phyloP scores from a whole-genome alignment of 108 stramenopile genomes.

The Cyclostephanos tholiformis region DNA sequence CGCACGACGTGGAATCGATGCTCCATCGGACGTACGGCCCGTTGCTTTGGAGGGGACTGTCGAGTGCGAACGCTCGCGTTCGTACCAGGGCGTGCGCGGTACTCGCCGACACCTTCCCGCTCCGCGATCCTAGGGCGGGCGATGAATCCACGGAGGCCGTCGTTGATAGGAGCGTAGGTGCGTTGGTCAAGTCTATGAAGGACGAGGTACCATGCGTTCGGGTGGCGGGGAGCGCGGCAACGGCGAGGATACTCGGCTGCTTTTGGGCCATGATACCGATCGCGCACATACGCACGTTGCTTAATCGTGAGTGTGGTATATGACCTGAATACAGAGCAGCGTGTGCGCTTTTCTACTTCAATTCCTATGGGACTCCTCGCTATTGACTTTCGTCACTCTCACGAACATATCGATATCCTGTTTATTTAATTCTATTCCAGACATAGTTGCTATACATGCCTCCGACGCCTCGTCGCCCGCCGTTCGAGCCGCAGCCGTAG shows the following conservation, averaged over 20 bases:
- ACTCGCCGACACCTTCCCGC: conserved; percentile 90
- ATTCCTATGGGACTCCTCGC: neutral
- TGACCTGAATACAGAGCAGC: neutral
- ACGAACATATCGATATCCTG: conserved; percentile 3
- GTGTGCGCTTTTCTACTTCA: no score
- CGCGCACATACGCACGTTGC: conserved; percentile 70
- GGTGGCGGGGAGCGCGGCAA: conserved; percentile 80
- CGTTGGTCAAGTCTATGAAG: conserved; percentile 65
- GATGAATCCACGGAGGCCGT: conserved; percentile 52
- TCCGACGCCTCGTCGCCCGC: conserved; percentile 83
- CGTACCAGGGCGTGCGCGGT: conserved; percentile 75
- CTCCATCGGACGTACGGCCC: conserved; percentile 88
- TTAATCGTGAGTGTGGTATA: conserved; percentile 64
- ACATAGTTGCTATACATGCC: conserved; percentile 79
- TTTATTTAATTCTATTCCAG: conserved; percentile 24
- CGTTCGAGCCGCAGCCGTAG: conserved; percentile 83
- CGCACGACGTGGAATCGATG: conserved; percentile 74
- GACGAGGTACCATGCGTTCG: conserved; percentile 83
- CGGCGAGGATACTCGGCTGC: conserved; percentile 65
- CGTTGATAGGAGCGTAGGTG: conserved; percentile 72
- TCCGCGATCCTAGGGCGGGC: conserved; percentile 73
- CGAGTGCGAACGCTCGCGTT: conserved; percentile 86
- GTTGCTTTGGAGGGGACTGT: conserved; percentile 90
- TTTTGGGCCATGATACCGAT: conserved; percentile 92
- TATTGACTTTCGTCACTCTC: neutral